Evolutionary conservation across 2,329 filamentous ascomycete genomes (phyloP).

Genomic region (Alternaria conjuncta): DNA sequence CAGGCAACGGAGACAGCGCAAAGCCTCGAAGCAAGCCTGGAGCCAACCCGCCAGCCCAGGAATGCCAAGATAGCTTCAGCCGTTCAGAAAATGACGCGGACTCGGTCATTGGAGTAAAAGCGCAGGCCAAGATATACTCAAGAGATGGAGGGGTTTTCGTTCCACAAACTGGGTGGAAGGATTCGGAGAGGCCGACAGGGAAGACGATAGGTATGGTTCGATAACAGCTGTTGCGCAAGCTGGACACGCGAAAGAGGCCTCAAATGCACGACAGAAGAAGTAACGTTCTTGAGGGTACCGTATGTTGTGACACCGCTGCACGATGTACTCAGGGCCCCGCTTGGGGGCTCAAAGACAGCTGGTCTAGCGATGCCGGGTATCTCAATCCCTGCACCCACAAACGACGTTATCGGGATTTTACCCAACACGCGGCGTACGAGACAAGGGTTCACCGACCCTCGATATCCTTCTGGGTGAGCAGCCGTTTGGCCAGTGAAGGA

Average conservation of each 20-base stretch:
- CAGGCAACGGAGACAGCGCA: constrained; percentile 21
- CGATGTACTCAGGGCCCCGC: constrained; percentile 1
- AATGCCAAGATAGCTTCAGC: constrained; percentile 34
- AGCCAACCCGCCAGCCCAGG: constrained; percentile 34
- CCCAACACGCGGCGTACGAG: constrained; percentile 5
- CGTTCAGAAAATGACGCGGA: constrained; percentile 13
- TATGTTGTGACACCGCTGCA: background rate
- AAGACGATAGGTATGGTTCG: constrained; percentile 2
- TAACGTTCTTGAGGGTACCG: background rate
- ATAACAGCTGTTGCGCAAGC: constrained; percentile 3
- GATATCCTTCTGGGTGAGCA: background rate
- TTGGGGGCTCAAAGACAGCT: background rate
- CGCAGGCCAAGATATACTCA: constrained; percentile 34
- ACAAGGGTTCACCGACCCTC: background rate
- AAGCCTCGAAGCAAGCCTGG: constrained; percentile 21
- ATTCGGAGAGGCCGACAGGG: constrained; percentile 33
- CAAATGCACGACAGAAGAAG: background rate
- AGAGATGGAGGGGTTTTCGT: constrained; percentile 27
- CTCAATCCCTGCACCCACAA: constrained; percentile 6
- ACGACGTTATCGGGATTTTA: constrained; percentile 11
- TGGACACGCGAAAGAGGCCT: background rate
- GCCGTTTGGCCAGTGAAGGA: constrained; percentile 1
- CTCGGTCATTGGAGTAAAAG: constrained; percentile 33
- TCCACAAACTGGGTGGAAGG: constrained; percentile 6
- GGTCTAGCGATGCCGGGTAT: constrained; percentile 2